Percentiles rank a stretch among this genome's conserved stretches.
phyloP scores from a whole-genome alignment of 805 yeast species.

The Teunomyces atbi region DNA sequence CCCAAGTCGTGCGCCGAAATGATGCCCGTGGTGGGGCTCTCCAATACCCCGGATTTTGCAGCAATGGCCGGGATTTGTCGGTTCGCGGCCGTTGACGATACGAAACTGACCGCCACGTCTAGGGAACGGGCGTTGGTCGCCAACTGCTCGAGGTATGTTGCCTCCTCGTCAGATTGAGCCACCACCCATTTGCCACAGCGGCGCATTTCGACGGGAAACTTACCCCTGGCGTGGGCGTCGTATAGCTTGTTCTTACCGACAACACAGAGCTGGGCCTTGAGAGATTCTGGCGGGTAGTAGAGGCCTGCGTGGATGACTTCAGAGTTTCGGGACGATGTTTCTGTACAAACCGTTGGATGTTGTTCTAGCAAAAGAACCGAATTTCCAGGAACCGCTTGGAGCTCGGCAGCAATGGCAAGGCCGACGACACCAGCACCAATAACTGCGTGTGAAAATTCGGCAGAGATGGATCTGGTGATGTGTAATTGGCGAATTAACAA shows the following conservation, averaged over 20 bases:
- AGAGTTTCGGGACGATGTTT: conserved; percentile 85
- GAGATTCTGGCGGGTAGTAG: conserved; percentile 68
- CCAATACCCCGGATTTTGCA: conserved; percentile 60
- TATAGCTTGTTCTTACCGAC: conserved; percentile 73
- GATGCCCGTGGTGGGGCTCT: conserved; percentile 84
- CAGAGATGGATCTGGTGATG: neutral
- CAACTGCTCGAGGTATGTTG: conserved; percentile 54
- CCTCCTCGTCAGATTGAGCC: conserved; percentile 70
- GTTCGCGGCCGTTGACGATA: conserved; percentile 45
- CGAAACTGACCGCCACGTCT: conserved; percentile 54
- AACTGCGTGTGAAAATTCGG: conserved; percentile 67
- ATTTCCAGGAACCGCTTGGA: conserved; percentile 44
- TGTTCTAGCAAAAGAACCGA: conserved; percentile 69
- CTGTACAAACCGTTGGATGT: conserved; percentile 64
- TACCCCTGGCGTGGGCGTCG: conserved; percentile 37
- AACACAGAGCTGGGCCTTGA: conserved; percentile 70
- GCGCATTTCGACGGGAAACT: conserved; percentile 46
- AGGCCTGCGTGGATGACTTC: conserved; percentile 93
- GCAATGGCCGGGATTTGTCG: conserved; percentile 62
- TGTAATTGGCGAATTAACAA: neutral
- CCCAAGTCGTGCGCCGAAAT: conserved; percentile 76
- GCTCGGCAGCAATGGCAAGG: conserved; percentile 72
- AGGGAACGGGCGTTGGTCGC: conserved; percentile 42
- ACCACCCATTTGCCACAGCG: conserved; percentile 85
- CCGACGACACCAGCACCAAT: conserved; percentile 89